Evolutionary conservation across 2,329 filamentous ascomycete genomes (phyloP).

Genomic region (Verticillium tricorpus): DNA sequence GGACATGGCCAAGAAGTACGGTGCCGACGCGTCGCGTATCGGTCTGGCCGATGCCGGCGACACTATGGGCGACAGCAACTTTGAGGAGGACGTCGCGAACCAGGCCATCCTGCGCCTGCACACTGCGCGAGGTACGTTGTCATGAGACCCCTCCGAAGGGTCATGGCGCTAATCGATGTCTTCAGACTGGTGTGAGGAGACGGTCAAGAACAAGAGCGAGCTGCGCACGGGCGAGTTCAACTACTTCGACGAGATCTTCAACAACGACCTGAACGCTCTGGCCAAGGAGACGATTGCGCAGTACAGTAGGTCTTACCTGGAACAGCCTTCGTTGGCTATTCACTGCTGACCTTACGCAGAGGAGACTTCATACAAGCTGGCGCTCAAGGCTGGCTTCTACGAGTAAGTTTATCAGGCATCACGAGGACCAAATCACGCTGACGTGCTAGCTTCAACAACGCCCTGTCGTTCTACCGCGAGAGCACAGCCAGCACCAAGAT

Average conservation of each 20-base stretch:
- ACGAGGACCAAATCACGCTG: not conserved
- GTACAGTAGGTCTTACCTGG: conserved; percentile 42
- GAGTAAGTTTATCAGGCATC: conserved; percentile 38
- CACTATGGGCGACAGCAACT: conserved; percentile 92
- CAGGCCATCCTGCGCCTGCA: conserved; percentile 83
- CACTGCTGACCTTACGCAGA: conserved; percentile 1
- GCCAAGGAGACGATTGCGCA: conserved; percentile 74
- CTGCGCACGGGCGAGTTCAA: conserved; percentile 74
- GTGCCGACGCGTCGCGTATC: conserved; percentile 86
- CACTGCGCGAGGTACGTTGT: conserved; percentile 10
- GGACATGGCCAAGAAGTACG: conserved; percentile 85
- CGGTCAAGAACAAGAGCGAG: conserved; percentile 62
- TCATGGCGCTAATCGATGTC: conserved; percentile 20
- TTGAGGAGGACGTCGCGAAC: conserved; percentile 92
- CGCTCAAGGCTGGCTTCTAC: conserved; percentile 64
- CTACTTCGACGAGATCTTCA: conserved; percentile 85
- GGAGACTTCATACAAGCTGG: conserved; percentile 51
- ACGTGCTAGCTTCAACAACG: conserved; percentile 58
- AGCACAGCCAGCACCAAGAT: conserved; percentile 76
- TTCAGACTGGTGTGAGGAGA: conserved; percentile 85
- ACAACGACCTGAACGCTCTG: conserved; percentile 85
- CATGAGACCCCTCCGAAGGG: no score
- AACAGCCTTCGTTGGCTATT: no score
- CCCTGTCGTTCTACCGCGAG: conserved; percentile 88
- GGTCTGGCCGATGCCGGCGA: conserved; percentile 93